phyloP scores from a whole-genome alignment of 1,284 basidiomycete species.

The Ganoderma sinense region DNA sequence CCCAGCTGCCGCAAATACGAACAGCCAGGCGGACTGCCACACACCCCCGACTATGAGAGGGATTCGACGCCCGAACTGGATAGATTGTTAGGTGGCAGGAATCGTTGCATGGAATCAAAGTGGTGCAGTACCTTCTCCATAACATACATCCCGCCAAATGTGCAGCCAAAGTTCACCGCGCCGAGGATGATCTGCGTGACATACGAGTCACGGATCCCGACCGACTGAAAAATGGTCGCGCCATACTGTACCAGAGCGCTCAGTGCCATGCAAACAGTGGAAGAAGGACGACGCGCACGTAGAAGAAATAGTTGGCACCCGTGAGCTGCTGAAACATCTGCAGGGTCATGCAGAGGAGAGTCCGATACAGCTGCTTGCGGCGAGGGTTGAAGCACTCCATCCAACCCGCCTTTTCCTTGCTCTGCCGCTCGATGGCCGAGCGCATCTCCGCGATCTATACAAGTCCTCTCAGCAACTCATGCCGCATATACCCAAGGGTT shows the following conservation, averaged over 20 bases:
- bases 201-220: conserved; percentile 74
- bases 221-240: conserved; percentile 67
- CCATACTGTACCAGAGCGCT: conserved; percentile 51
- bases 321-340: conserved; percentile 70
- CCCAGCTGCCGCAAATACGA: conserved; percentile 81
- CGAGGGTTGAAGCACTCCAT: conserved; percentile 62
- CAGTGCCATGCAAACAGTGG: neutral
- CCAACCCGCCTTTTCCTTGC: conserved; percentile 57
- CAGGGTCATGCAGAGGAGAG: conserved; percentile 67
- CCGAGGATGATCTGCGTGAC: conserved; percentile 79
- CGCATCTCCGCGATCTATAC: conserved; percentile 54
- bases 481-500: neutral
- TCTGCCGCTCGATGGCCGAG: conserved; percentile 54
- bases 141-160: conserved; percentile 73
- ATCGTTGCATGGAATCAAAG: conserved; percentile 6
- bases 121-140: conserved; percentile 61
- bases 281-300: conserved; percentile 41
- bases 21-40: conserved; percentile 81
- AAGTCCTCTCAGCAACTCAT: conserved; percentile 32
- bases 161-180: conserved; percentile 74
- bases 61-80: conserved; percentile 63
- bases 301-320: conserved; percentile 65
- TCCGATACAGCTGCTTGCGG: conserved; percentile 67
- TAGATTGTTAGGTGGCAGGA: conserved; percentile 1
- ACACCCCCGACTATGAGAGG: conserved; percentile 75